Percentiles rank a stretch among this genome's conserved stretches.
Evolutionary conservation across 768 basidiomycete genomes (phyloP).

Genomic region (Lentinula raphanica): DNA sequence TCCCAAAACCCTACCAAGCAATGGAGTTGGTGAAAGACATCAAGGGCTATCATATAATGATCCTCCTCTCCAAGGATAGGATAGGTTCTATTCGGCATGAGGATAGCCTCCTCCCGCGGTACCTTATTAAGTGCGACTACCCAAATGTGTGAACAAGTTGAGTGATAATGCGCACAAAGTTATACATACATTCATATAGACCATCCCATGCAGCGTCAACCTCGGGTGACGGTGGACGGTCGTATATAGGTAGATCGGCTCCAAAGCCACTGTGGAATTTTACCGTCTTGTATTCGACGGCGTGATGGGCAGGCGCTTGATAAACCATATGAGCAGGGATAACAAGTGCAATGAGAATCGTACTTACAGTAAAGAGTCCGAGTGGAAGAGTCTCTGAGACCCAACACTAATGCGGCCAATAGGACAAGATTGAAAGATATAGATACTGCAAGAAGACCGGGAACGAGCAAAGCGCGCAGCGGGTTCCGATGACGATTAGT

Average conservation of each 20-base stretch:
- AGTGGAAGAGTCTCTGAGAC: background rate
- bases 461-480: background rate
- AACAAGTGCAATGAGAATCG: background rate
- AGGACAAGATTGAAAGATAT: background rate
- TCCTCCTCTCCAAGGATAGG: conserved; percentile 18
- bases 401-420: background rate
- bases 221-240: conserved; percentile 17
- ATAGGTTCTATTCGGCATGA: conserved; percentile 19
- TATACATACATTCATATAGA: conserved; percentile 16
- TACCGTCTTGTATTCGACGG: conserved; percentile 14
- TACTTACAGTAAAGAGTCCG: conserved; percentile 7
- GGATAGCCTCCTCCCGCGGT: conserved; percentile 16
- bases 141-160: background rate
- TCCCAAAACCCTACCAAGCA: conserved; percentile 16
- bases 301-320: conserved; percentile 18
- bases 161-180: background rate
- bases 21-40: conserved; percentile 21
- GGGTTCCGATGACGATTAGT: background rate
- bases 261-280: conserved; percentile 20
- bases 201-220: conserved; percentile 20
- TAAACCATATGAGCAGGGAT: background rate
- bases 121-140: conserved; percentile 19
- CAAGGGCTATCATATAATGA: conserved; percentile 19
- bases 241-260: conserved; percentile 14
- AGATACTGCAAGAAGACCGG: background rate